Base-by-base conservation (phyloP, 1,139 yeast genomes). In the Debaryomyces sp. region DNA sequence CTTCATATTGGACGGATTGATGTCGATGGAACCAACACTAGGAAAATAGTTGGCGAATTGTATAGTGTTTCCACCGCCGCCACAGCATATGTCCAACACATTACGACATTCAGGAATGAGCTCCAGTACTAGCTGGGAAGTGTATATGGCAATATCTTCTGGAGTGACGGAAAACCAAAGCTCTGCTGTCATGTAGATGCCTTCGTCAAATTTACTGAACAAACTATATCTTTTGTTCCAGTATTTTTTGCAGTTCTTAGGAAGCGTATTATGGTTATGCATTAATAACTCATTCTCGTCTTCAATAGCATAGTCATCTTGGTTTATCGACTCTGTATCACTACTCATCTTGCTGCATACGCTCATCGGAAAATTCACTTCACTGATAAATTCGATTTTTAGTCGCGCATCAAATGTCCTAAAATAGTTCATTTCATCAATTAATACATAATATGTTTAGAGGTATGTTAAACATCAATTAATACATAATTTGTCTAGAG, bases 121-220 rank as follows among this genome's bases (percentile, higher is more conserved):
- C 8, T 57, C 48, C 40, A 58, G 66, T 21, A 86, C 67, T 50
- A 86, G 77, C 44, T 75, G 71, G 0, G 97, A 92, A 0, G 82
- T 68, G 57, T 82, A 82, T 23, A 70, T 67, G 0, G 96, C 96
- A 5, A 89, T 69, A 2, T 66, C 60, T 61, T 94, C 99, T 0
- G 97, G 96, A 0, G 99, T 94, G 4, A 91, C 97, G 49, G 96
- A 87, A 64, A 77, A 94, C 96, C 97, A 90, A 50, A 91, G 76
- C 58, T 87, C 96, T 10, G 82, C 73, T 1, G 88, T 87, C 73
- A 95, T 72, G 56, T 78, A 75, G 10, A 91, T 75, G 0, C 97
- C 96, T 5, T 85, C 81, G 55, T 87, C 89, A 59, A 71, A 88
- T 51, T 66, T 70, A 9, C 79, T 67, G 63, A 89, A 90, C 32